phyloP scores from a whole-genome alignment of 371 early-diverging fungal species.

The Mycotypha africana region DNA sequence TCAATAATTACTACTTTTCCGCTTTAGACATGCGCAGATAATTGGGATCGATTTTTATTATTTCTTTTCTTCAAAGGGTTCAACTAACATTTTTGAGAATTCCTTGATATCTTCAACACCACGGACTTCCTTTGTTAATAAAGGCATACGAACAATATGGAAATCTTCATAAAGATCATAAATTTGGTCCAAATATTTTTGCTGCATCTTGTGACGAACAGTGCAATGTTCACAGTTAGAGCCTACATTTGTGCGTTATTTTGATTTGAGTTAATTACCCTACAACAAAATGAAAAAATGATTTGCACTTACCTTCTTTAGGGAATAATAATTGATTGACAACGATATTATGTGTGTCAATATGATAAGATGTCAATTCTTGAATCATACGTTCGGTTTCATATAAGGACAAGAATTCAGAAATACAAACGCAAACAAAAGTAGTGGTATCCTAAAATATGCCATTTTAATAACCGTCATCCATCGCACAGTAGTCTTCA shows the following conservation, averaged over 20 bases:
- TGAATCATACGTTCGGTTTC: slow-evolving; percentile 99
- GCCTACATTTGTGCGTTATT: no score
- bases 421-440: slow-evolving; percentile 98
- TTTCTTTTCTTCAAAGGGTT: slow-evolving; percentile 56
- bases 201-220: slow-evolving; percentile 96
- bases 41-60: no score
- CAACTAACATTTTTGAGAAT: slow-evolving; percentile 88
- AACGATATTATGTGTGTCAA: slow-evolving; percentile 98
- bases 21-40: no score
- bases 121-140: slow-evolving; percentile 94
- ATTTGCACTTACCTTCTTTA: slow-evolving; percentile 71
- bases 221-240: slow-evolving; percentile 94
- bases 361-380: slow-evolving; percentile 92
- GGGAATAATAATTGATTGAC: slow-evolving; percentile 98
- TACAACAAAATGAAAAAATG: no score
- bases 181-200: slow-evolving; percentile 96
- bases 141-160: slow-evolving; percentile 84
- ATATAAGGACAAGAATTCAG: slow-evolving; percentile 97
- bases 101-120: slow-evolving; percentile 88
- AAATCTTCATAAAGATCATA: slow-evolving; percentile 98
- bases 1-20: no score
- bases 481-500: not conserved
- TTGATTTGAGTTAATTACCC: no score
- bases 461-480: not conserved
- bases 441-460: slow-evolving; percentile 86